phyloP scores from a whole-genome alignment of 83 land plant species.

The Isoetes engelmannii region DNA sequence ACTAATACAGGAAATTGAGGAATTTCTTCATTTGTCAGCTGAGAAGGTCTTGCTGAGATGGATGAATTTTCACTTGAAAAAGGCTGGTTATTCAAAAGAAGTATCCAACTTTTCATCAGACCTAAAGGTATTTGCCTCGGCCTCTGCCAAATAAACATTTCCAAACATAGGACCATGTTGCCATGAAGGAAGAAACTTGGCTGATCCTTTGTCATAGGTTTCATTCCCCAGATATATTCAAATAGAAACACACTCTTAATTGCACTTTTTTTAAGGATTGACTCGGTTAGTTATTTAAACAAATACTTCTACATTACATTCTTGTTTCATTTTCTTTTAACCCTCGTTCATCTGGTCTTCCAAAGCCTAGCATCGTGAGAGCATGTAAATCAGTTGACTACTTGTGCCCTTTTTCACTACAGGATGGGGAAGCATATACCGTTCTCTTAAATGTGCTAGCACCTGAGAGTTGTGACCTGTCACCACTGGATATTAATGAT shows the following conservation, averaged over 20 bases:
- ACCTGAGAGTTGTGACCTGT: slow-evolving; percentile 1
- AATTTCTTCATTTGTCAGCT: background rate
- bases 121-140: background rate
- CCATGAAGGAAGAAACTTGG: too few relatives aligned
- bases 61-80: background rate
- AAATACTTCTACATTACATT: too few relatives aligned
- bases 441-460: background rate
- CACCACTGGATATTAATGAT: background rate
- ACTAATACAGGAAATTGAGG: background rate
- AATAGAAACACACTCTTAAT: too few relatives aligned
- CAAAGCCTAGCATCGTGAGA: too few relatives aligned
- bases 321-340: too few relatives aligned
- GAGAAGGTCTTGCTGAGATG: slow-evolving; percentile 9
- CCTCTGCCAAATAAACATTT: background rate
- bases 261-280: too few relatives aligned
- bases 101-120: slow-evolving; percentile 3
- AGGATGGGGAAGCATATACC: slow-evolving; percentile 7
- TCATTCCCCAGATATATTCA: too few relatives aligned
- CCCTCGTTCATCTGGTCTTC: too few relatives aligned
- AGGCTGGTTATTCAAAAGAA: slow-evolving; percentile 6
- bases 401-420: background rate
- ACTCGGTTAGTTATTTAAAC: too few relatives aligned
- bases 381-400: too few relatives aligned
- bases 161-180: too few relatives aligned
- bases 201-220: too few relatives aligned